Conservation (phyloP, 177 flowering plant genomes). For the Vitis hybrid region DNA sequence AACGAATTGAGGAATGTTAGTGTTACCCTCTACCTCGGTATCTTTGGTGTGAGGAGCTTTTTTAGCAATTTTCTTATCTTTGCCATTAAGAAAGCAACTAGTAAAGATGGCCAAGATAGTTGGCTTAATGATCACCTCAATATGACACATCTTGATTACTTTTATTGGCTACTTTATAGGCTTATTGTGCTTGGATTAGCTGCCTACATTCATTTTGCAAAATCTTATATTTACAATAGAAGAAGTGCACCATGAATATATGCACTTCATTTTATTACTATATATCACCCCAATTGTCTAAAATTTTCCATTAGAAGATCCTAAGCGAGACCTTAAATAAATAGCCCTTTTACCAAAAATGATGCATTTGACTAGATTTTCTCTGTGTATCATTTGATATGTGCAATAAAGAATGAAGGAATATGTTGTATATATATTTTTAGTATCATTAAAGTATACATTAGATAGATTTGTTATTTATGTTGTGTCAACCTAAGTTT, state of each 20-base stretch:
- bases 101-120: conserved; percentile 14
- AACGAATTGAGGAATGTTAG: conserved; percentile 33
- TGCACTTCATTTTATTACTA: too few relatives aligned
- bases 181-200: conserved; percentile 25
- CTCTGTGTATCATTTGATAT: too few relatives aligned
- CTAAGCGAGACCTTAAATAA: too few relatives aligned
- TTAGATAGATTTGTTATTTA: too few relatives aligned
- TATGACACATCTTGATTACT: conserved; percentile 40
- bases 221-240: conserved; percentile 28
- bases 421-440: too few relatives aligned
- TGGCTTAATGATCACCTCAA: conserved; percentile 41
- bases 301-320: too few relatives aligned
- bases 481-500: too few relatives aligned
- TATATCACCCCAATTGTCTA: too few relatives aligned
- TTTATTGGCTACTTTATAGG: conserved; percentile 42
- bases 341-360: too few relatives aligned
- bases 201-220: conserved; percentile 25
- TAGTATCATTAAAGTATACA: too few relatives aligned
- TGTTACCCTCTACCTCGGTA: conserved; percentile 32
- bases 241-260: neutral
- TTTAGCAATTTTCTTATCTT: conserved; percentile 33
- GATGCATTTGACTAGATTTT: too few relatives aligned
- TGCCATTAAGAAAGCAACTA: conserved; percentile 10
- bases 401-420: too few relatives aligned
- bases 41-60: conserved; percentile 36